These are phyloP conservation scores for Boletus reticulatus DNA, from an alignment of 768 basidiomycete species.

Conservation along the genomic window DNA sequence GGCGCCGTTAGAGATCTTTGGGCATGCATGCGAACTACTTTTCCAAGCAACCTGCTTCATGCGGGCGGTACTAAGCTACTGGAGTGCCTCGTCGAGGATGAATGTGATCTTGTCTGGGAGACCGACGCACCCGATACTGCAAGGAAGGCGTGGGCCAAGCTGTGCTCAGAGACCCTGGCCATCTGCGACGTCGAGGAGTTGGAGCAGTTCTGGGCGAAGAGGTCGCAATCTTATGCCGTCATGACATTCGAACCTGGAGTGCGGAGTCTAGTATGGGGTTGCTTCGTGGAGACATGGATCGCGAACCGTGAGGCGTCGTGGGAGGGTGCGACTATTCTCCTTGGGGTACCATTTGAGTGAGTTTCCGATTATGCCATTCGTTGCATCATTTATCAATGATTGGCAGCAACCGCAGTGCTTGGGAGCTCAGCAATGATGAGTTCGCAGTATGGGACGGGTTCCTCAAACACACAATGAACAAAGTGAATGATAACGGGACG, in stretches of 20 bases:
- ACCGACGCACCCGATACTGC: slow-evolving; percentile 44
- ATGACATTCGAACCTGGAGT: slow-evolving; percentile 39
- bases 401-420: slow-evolving; percentile 40
- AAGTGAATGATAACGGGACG: slow-evolving; percentile 59
- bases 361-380: slow-evolving; percentile 23
- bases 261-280: slow-evolving; percentile 54
- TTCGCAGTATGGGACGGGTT: slow-evolving; percentile 59
- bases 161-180: slow-evolving; percentile 55
- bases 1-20: slow-evolving; percentile 58
- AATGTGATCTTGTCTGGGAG: slow-evolving; percentile 43
- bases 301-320: slow-evolving; percentile 43
- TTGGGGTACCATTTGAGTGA: slow-evolving; percentile 64
- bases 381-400: slow-evolving; percentile 4
- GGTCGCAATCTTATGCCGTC: slow-evolving; percentile 18
- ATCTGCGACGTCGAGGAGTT: slow-evolving; percentile 48
- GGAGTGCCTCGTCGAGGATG: slow-evolving; percentile 46
- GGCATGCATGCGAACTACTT: slow-evolving; percentile 41
- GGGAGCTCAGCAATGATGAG: slow-evolving; percentile 56
- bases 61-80: slow-evolving; percentile 47
- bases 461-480: slow-evolving; percentile 48
- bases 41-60: slow-evolving; percentile 43
- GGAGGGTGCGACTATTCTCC: slow-evolving; percentile 50
- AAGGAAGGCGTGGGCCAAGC: slow-evolving; percentile 53
- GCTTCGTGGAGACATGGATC: slow-evolving; percentile 56
- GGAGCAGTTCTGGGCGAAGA: slow-evolving; percentile 49